Conservation (phyloP, 2,329 filamentous ascomycete species). For the Exophiala calicioides region DNA sequence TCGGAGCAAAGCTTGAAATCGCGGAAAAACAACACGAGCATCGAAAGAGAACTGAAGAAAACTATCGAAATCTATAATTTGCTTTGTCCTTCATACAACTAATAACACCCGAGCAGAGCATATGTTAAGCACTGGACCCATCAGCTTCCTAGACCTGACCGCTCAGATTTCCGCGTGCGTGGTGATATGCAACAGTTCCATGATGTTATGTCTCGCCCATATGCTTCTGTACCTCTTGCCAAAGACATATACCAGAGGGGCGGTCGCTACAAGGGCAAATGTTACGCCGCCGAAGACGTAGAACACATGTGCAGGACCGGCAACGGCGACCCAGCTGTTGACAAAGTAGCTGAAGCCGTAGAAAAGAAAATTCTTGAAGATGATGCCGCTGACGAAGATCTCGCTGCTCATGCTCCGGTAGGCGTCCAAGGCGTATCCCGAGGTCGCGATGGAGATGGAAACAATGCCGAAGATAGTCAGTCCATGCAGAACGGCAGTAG, state of each 20-base stretch:
- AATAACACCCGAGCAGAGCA: too few relatives aligned
- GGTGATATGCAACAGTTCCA: constrained; percentile 19
- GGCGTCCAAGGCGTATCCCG: constrained; percentile 28
- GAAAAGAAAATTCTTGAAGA: constrained; percentile 33
- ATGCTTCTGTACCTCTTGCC: constrained; percentile 24
- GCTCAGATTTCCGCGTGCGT: constrained; percentile 22
- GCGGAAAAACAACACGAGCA: too few relatives aligned
- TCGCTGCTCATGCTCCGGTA: constrained; percentile 28
- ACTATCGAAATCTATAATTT: neutral
- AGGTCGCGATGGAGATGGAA: neutral
- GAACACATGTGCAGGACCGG: constrained; percentile 16
- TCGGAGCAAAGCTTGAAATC: too few relatives aligned
- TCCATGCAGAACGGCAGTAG: constrained; percentile 1
- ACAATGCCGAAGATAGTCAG: constrained; percentile 1
- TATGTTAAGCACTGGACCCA: too few relatives aligned
- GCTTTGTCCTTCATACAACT: neutral
- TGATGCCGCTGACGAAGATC: constrained; percentile 32
- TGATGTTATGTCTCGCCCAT: constrained; percentile 18
- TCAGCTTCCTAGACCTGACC: too few relatives aligned
- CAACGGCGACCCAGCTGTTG: constrained; percentile 19
- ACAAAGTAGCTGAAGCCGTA: constrained; percentile 27
- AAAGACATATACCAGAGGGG: constrained; percentile 15
- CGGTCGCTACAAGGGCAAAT: constrained; percentile 16
- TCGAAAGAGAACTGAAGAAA: too few relatives aligned
- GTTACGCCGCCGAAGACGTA: constrained; percentile 19